phyloP scores from a whole-genome alignment of 768 basidiomycete species.

The Chalciporus pseudorubinellus region DNA sequence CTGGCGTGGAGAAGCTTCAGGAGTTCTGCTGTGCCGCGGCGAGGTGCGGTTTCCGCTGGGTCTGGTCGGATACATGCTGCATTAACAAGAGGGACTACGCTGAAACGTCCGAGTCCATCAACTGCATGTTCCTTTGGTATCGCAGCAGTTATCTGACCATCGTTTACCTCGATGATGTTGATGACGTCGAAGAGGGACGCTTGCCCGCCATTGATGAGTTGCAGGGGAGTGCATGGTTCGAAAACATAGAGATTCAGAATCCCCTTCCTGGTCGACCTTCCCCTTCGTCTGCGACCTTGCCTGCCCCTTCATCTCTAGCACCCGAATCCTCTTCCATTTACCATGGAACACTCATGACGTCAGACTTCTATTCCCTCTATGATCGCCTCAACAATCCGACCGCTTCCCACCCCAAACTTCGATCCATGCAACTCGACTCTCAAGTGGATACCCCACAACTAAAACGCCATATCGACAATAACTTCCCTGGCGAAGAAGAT shows the following conservation, averaged over 20 bases:
- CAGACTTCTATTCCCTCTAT: slow-evolving; percentile 7
- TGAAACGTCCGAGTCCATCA: slow-evolving; percentile 28
- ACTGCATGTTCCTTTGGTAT: slow-evolving; percentile 32
- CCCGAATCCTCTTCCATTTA: slow-evolving; percentile 1
- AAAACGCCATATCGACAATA: slow-evolving; percentile 6
- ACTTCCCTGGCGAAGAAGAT: slow-evolving; percentile 1
- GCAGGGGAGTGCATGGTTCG: slow-evolving; percentile 10
- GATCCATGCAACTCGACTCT: slow-evolving; percentile 14
- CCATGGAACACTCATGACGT: background rate
- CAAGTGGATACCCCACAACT: slow-evolving; percentile 20
- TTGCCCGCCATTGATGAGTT: slow-evolving; percentile 1
- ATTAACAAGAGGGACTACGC: slow-evolving; percentile 24
- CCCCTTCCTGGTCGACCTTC: slow-evolving; percentile 10
- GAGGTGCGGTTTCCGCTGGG: slow-evolving; percentile 32
- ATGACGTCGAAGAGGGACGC: slow-evolving; percentile 20
- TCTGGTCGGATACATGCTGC: slow-evolving; percentile 30
- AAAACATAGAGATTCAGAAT: slow-evolving; percentile 13
- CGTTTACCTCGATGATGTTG: slow-evolving; percentile 29
- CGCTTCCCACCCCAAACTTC: slow-evolving; percentile 1
- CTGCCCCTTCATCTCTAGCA: too few species aligned
- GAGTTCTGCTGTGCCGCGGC: slow-evolving; percentile 29
- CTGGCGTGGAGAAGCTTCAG: slow-evolving; percentile 24
- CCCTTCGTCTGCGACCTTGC: background rate
- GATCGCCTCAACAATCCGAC: slow-evolving; percentile 1
- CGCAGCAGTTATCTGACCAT: slow-evolving; percentile 24